Evolutionary conservation across 2,329 filamentous ascomycete species (phyloP), one percentile per base, ranked within the genome.

Genomic region (Pseudogymnoascus sp.): DNA sequence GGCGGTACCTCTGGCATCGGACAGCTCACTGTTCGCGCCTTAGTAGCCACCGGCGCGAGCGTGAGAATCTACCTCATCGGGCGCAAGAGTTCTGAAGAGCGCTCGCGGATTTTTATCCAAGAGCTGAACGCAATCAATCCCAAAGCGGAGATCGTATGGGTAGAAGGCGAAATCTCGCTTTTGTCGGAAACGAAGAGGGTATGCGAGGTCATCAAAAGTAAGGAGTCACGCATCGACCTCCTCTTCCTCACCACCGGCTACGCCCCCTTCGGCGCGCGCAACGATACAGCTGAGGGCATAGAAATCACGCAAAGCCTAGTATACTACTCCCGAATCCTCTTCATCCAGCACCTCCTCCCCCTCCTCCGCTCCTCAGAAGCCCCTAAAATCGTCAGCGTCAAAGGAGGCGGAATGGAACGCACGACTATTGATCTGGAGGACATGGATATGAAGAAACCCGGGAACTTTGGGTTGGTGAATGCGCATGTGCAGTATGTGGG

Each of bases 291-390:
- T 0, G 85, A 88, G 71, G 82, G 81, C 0, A 72, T 88, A 1
- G 77, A 82, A 60, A 73, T 77, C 34, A 75, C 79, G 42, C 76
- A 78, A 36, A 76, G 78, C 6, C 74, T 85, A 14, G 74, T 74
- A 11, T 82, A 81, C 72, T 86, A 86, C 72, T 76, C 80, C 1
- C 83, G 84, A 14, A 76, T 81, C 62, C 81, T 81, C 31, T 81
- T 85, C 68, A 75, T 80, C 12, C 64, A 76, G 60, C 82, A 84
- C 61, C 77, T 88, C 0, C 78, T 87, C 14, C 84, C 84, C 0
- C 75, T 80, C 0, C 75, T 87, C 0, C 78, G 81, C 0, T 65
- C 74, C 0, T 65, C 71, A 1, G 73, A 83, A 10, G 26, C 29
- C 16, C 77, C 79, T 0, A 79, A 82, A 8, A 81, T 85, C n/a